These are phyloP conservation scores for Coffea canephora DNA, from an alignment of 257 asterid species.

Conservation along the genomic window DNA sequence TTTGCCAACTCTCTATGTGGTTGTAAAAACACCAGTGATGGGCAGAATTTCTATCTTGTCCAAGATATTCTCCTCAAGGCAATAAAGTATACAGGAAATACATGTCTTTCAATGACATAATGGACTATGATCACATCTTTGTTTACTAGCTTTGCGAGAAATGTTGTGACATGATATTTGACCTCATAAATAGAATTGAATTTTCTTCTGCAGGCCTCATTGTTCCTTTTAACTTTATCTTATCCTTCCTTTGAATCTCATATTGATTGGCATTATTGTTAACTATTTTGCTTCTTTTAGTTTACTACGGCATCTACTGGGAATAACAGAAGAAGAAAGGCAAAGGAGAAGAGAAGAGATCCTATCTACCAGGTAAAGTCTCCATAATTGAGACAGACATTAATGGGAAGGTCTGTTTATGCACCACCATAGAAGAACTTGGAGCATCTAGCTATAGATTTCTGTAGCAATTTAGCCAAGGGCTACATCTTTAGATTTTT, in stretches of 20 bases:
- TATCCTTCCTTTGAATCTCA: background rate
- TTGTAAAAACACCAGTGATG: background rate
- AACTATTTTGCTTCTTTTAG: slow-evolving; percentile 43
- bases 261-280: slow-evolving; percentile 11
- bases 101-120: background rate
- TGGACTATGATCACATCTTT: background rate
- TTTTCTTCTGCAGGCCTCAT: background rate
- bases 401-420: background rate
- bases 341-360: slow-evolving; percentile 87
- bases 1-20: background rate
- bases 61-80: background rate
- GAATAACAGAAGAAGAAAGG: slow-evolving; percentile 90
- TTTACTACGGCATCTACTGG: slow-evolving; percentile 75
- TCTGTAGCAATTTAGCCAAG: background rate
- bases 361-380: slow-evolving; percentile 73
- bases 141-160: background rate
- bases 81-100: slow-evolving; percentile 7
- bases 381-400: background rate
- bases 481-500: background rate
- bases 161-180: background rate
- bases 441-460: background rate
- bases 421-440: background rate
- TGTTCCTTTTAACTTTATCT: background rate
- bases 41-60: background rate
- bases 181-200: background rate